These are phyloP conservation scores for Hypoxylon perforatum DNA, from an alignment of 495 filamentous ascomycete species.

Conservation along the genomic window DNA sequence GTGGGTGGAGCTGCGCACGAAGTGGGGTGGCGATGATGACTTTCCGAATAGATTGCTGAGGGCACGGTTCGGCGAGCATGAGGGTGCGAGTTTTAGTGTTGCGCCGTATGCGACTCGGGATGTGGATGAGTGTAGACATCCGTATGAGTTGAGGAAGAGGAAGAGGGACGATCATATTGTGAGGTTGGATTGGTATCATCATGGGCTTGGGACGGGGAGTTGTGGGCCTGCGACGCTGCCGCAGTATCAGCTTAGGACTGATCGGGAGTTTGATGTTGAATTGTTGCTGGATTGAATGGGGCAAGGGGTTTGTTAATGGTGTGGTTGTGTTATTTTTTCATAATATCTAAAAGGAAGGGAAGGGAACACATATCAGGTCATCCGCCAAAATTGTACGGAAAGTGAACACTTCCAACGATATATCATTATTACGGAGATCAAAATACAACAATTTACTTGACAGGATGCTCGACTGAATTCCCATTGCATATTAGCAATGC, in stretches of 20 bases:
- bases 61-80: conserved; percentile 53
- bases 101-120: conserved; percentile 62
- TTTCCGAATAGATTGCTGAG: conserved; percentile 47
- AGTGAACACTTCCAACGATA: too few relatives aligned
- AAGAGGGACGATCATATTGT: conserved; percentile 64
- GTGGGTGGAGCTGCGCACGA: conserved; percentile 63
- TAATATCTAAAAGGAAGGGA: too few relatives aligned
- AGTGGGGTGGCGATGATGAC: conserved; percentile 42
- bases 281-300: conserved; percentile 52
- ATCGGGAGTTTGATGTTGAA: conserved; percentile 59
- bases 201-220: conserved; percentile 64
- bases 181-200: conserved; percentile 69
- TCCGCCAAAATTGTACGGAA: too few relatives aligned
- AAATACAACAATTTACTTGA: too few relatives aligned
- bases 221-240: conserved; percentile 64
- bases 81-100: conserved; percentile 64
- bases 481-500: too few relatives aligned
- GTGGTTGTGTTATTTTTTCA: background rate
- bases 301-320: background rate
- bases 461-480: too few relatives aligned
- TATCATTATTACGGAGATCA: too few relatives aligned
- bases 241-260: conserved; percentile 58
- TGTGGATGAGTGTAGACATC: conserved; percentile 68
- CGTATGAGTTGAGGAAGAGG: conserved; percentile 63
- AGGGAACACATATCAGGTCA: too few relatives aligned